Conservation (phyloP, 2,329 filamentous ascomycete species). For the Colletotrichum agaves region DNA sequence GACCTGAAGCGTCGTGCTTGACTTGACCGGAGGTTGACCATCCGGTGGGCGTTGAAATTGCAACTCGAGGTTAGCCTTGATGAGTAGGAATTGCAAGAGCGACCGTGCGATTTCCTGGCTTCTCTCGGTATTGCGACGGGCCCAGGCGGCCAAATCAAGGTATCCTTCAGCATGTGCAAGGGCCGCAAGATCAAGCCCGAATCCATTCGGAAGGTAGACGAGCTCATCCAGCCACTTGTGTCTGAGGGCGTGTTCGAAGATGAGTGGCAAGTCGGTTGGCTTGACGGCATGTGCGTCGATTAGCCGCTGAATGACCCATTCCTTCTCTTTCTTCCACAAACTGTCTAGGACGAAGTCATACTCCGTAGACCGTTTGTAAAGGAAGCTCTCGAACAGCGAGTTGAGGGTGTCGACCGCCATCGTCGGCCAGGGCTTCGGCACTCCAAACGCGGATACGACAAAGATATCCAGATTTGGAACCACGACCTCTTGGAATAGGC, state of each 20-base stretch:
- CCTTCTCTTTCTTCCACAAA: conserved; percentile 88
- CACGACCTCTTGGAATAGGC: conserved; percentile 74
- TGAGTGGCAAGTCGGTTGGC: conserved; percentile 58
- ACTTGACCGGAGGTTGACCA: conserved; percentile 62
- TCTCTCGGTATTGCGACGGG: conserved; percentile 75
- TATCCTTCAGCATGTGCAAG: conserved; percentile 83
- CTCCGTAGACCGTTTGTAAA: conserved; percentile 80
- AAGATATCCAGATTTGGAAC: conserved; percentile 82
- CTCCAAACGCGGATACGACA: conserved; percentile 79
- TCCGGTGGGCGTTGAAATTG: conserved; percentile 78
- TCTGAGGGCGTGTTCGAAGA: conserved; percentile 74
- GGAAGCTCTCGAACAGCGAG: conserved; percentile 84
- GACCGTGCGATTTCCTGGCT: conserved; percentile 75
- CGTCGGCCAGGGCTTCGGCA: conserved; percentile 79
- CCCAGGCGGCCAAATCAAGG: conserved; percentile 86
- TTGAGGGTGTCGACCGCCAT: conserved; percentile 81
- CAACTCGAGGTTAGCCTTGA: conserved; percentile 86
- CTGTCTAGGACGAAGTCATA: conserved; percentile 92
- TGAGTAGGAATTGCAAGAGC: conserved; percentile 82
- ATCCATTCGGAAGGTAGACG: conserved; percentile 80
- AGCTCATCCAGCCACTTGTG: conserved; percentile 88
- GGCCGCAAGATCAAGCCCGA: conserved; percentile 88
- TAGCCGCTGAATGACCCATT: conserved; percentile 85
- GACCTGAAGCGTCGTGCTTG: conserved; percentile 81
- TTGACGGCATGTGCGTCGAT: conserved; percentile 82